These are phyloP conservation scores for Spatholobus suberectus DNA, from an alignment of 306 rosid species.

Conservation along the genomic window DNA sequence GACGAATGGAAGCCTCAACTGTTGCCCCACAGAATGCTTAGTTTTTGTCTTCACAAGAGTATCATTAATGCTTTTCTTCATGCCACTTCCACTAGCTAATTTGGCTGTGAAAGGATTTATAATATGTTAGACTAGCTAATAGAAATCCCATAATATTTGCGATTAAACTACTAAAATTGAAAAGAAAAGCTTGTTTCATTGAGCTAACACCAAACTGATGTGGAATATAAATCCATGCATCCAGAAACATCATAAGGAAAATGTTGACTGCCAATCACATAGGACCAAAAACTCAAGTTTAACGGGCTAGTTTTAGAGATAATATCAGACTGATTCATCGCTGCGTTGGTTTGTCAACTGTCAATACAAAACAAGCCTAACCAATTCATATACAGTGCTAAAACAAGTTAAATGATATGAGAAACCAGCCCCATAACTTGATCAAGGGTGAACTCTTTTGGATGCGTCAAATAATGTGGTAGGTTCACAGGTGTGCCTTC, in stretches of 20 bases:
- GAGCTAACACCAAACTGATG: constrained; percentile 3
- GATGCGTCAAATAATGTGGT: constrained; percentile 72
- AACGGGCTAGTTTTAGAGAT: constrained; percentile 13
- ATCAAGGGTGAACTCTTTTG: constrained; percentile 71
- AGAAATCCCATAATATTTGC: background rate
- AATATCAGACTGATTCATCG: background rate
- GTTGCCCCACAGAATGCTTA: constrained; percentile 51
- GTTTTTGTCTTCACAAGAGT: constrained; percentile 50
- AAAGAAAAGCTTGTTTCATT: background rate
- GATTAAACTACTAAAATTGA: background rate
- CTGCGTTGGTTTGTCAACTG: background rate
- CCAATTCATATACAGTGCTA: constrained; percentile 12
- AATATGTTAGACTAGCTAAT: too few relatives aligned
- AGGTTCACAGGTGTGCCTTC: constrained; percentile 59
- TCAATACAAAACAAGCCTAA: constrained; percentile 8
- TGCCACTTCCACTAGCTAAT: constrained; percentile 52
- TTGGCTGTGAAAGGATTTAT: constrained; percentile 81
- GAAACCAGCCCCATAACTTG: constrained; percentile 63
- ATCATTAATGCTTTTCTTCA: constrained; percentile 75
- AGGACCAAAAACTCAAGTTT: background rate
- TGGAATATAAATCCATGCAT: background rate
- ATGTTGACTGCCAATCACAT: background rate
- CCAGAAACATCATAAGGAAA: constrained; percentile 1
- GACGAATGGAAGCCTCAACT: constrained; percentile 52
- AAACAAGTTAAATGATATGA: constrained; percentile 25